A percentile compares a stretch with the other conserved stretches of the same genome.
Conservation (phyloP, 257 asterid genomes). For the Nicotiana tomentosiformis region DNA sequence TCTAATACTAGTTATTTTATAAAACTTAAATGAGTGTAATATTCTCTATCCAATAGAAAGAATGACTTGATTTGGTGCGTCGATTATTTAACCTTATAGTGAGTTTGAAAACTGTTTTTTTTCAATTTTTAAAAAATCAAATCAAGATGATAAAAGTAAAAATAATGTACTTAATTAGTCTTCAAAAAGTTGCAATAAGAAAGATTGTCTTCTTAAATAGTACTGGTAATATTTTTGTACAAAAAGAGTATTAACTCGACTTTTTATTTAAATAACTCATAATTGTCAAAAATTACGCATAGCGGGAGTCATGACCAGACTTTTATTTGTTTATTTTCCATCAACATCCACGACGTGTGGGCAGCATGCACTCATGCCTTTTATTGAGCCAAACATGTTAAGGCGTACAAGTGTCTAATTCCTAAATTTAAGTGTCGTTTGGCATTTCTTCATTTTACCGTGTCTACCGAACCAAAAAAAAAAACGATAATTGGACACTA, state of each 20-base stretch:
- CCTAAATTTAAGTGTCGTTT: neutral
- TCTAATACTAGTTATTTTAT: neutral
- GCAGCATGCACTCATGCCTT: neutral
- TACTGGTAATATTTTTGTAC: neutral
- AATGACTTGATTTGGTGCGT: neutral
- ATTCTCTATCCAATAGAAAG: no score
- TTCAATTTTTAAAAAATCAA: no score
- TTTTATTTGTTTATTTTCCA: neutral
- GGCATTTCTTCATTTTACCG: no score
- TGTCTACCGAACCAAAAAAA: no score
- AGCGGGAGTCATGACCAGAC: neutral
- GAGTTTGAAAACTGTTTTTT: neutral
- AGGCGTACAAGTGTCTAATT: neutral
- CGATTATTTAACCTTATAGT: neutral
- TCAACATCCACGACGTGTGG: neutral
- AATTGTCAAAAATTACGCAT: neutral
- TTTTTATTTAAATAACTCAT: neutral
- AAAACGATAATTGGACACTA: no score
- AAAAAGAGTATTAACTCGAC: neutral
- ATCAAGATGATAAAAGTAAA: no score
- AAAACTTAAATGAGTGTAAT: neutral
- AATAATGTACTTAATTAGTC: no score
- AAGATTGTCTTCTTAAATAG: neutral
- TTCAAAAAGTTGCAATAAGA: neutral
- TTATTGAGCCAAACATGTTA: neutral